Base-by-base conservation (phyloP, 73 alveolate genomes). In the Strombidium stylifer region DNA sequence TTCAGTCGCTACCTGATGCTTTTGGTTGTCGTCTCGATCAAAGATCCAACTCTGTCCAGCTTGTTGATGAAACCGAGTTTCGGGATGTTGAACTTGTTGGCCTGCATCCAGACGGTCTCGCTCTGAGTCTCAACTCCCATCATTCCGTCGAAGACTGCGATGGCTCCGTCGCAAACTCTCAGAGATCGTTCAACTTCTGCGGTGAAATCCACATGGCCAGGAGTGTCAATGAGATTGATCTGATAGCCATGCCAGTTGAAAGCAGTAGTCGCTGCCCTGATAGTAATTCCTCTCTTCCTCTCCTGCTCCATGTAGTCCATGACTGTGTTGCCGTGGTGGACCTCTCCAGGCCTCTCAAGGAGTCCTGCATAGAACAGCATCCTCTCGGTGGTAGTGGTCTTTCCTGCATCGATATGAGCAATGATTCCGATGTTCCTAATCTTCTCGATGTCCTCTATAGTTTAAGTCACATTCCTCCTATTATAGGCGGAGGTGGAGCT, bases 141-240 rank as follows among this genome's bases (percentile, higher is more conserved):
- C 77, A 87, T 87, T 3, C 89, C 88, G 82, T 87, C 96, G 70
- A 87, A 87, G 15, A 87, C 54, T 8, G 93, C 96, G 10, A 87
- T 81, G 0, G 96, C 96, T 23, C 96, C 96, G 64, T 87, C 93
- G 31, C 86, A 73, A 1, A 87, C 96, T 46, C 96, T 75, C 18
- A 87, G 55, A 0, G 91, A 76, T 19, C 99, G 59, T 57, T 92
- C 98, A 2, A 94, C 99, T 54, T 94, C 99, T 0, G 95, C 98
- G 3, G 97, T 92, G 81, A 94, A 94, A 68, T 94, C 99, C 3
- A 94, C 97, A 80, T 94, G 99, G n/a, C 99, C 99, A 14, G 99
- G 99, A 0, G 99, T 94, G 75, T 94, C 99, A 30, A 94, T 93
- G 14, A 94, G 55, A 64, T 94, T 94, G 56, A 92, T 66, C 77